A percentile compares a stretch with the other conserved stretches of the same genome.
These are phyloP conservation scores for Canna indica DNA, from an alignment of 176 grass and related monocot genomes.

Conservation along the genomic window DNA sequence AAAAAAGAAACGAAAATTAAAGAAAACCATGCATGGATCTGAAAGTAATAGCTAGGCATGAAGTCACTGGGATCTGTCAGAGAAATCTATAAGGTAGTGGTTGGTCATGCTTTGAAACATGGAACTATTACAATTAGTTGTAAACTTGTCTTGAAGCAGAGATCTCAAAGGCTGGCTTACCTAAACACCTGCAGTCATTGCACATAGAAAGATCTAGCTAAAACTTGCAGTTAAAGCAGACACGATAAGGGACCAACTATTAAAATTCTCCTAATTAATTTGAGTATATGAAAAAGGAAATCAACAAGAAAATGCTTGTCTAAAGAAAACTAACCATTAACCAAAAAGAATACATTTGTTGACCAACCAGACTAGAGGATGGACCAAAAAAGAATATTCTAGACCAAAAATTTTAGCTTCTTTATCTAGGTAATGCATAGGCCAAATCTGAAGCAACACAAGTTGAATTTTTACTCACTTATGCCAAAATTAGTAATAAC, in stretches of 20 bases:
- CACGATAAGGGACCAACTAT: background rate
- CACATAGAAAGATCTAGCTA: background rate
- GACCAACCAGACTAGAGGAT: background rate
- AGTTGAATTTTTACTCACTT: background rate
- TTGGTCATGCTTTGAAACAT: background rate
- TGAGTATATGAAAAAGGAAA: background rate
- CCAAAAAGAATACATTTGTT: background rate
- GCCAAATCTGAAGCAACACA: background rate
- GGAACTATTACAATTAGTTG: background rate
- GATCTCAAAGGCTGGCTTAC: too few species aligned
- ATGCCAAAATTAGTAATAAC: background rate
- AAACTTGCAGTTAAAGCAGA: background rate
- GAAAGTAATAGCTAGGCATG: background rate
- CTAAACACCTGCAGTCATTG: background rate
- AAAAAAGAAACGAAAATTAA: too few species aligned
- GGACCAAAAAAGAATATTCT: background rate
- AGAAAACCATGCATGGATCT: background rate
- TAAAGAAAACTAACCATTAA: background rate
- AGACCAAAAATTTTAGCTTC: background rate
- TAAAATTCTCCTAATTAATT: background rate
- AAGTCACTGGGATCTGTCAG: background rate
- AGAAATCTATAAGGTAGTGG: background rate
- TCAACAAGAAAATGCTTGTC: background rate
- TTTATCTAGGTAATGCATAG: background rate
- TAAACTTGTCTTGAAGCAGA: background rate